Evolutionary conservation across 805 yeast species (phyloP), one percentile per base, ranked within the genome.

Genomic region (Nematodospora valgi): DNA sequence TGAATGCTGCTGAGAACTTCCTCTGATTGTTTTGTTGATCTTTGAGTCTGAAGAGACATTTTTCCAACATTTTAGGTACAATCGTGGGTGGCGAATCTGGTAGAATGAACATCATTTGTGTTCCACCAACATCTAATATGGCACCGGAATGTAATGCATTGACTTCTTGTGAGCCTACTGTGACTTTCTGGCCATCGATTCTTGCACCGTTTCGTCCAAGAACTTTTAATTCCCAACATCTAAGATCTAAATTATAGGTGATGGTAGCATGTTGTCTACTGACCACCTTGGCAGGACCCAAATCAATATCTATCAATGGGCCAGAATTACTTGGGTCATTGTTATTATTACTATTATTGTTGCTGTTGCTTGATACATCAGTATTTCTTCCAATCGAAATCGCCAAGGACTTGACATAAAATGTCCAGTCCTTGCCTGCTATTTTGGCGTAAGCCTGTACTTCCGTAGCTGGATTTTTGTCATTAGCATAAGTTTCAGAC

Each of bases 381-480:
- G 96, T 85, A 50, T 82, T 82, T 50, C 98, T 73, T n/a, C 98
- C 98, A 39, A 93, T 85, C 1, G 82, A 64, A 4, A 91, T 75
- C 19, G 73, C 74, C 34, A 91, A 66, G 12, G 79, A 69, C 54
- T 89, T 86, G 27, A 93, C 96, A 52, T 88, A 93, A 56, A 74
- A 93, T 2, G 98, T 91, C 98, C 98, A 93, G 51, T 78, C 79
- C 23, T 73, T 65, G 28, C 98, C 98, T 0, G 97, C 89, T 31
- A 93, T 82, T 58, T 93, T 93, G 23, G 97, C 98, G 58, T 91
- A 93, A 0, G 98, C 98, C 62, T 89, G 95, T n/a, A 93, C 89
- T 56, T 89, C 96, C 34, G 76, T 71, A 43, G 76, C 78, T 40
- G 62, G 51, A 45, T 77, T 83, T 41, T 78, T 76, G 34, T 80